Conservation (phyloP, 331 rosid genomes). For the Prunus yedoensis region DNA sequence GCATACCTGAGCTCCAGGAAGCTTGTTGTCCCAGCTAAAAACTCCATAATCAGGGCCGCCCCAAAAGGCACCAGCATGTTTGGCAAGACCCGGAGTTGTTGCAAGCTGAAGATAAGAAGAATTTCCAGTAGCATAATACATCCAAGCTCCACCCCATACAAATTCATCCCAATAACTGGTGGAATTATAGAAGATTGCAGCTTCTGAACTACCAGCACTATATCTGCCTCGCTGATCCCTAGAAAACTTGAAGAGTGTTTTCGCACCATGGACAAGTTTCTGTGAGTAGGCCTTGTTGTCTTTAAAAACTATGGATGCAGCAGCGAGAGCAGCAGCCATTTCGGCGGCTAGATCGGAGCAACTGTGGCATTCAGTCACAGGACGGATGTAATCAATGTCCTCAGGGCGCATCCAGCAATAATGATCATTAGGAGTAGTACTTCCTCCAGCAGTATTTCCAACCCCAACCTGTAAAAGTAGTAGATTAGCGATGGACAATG, state of each 20-base stretch:
- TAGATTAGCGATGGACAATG: not conserved
- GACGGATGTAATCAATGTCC: conserved; percentile 83
- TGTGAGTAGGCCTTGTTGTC: conserved; percentile 95
- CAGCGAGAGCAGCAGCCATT: conserved; percentile 95
- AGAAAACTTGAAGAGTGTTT: conserved; percentile 70
- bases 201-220: conserved; percentile 60
- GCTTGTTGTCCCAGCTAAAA: conserved; percentile 98
- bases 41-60: conserved; percentile 99
- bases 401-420: conserved; percentile 99
- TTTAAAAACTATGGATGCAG: conserved; percentile 96
- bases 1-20: conserved; percentile 97
- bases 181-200: conserved; percentile 79
- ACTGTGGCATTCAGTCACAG: conserved; percentile 51
- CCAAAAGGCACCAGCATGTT: conserved; percentile 97
- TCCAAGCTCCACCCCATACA: conserved; percentile 98
- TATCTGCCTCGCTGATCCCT: conserved; percentile 80
- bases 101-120: conserved; percentile 81
- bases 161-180: conserved; percentile 83
- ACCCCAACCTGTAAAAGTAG: conserved; percentile 62
- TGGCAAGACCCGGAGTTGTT: conserved; percentile 74
- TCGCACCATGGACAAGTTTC: conserved; percentile 96
- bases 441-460: conserved; percentile 80
- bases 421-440: conserved; percentile 74
- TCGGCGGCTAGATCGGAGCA: conserved; percentile 93
- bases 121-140: conserved; percentile 97